Conservation (phyloP, 148 eudicot species). For the Cornus suecica region DNA sequence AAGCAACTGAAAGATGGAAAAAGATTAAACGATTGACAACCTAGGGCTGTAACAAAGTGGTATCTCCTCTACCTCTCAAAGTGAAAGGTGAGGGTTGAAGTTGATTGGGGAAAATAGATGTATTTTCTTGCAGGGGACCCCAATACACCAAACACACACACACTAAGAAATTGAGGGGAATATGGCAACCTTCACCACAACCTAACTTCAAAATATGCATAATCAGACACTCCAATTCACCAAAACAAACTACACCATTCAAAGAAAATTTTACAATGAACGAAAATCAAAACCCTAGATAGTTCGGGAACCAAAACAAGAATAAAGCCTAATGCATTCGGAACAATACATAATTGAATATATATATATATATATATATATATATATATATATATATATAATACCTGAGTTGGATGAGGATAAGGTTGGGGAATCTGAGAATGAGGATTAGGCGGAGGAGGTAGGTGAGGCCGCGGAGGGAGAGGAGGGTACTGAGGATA, state of each 20-base stretch:
- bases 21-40: too few species aligned
- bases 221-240: neutral
- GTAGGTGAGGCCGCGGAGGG: conserved; percentile 6
- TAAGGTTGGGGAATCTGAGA: conserved; percentile 27
- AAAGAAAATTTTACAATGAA: neutral
- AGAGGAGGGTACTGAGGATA: conserved; percentile 22
- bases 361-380: too few species aligned
- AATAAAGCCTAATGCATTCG: neutral
- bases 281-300: conserved; percentile 8
- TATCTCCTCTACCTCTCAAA: too few species aligned
- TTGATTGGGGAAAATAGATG: too few species aligned
- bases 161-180: neutral
- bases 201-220: neutral
- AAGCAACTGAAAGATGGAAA: too few species aligned
- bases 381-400: neutral
- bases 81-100: too few species aligned
- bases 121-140: too few species aligned
- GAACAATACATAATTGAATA: neutral
- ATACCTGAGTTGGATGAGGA: conserved; percentile 39
- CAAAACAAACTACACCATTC: neutral
- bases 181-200: neutral
- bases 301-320: conserved; percentile 2
- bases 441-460: conserved; percentile 30
- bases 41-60: too few species aligned
- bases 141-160: too few species aligned